phyloP scores from a whole-genome alignment of 106 monocot genomes.

The Posidonia australis region DNA sequence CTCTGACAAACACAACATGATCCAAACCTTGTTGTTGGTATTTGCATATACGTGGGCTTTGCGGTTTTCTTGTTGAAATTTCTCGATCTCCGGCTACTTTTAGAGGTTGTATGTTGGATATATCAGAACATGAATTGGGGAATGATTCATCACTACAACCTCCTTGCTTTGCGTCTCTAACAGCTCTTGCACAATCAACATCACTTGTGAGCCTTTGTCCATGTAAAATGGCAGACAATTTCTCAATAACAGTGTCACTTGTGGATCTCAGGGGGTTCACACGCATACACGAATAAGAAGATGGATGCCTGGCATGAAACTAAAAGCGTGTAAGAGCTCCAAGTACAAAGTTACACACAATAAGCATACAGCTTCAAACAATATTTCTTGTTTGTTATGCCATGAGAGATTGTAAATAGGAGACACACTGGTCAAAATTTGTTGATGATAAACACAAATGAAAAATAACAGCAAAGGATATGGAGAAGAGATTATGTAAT shows the following conservation, averaged over 20 bases:
- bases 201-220: conserved; percentile 9
- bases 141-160: not conserved
- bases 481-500: too few relatives aligned
- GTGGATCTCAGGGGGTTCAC: conserved; percentile 71
- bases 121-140: conserved; percentile 6
- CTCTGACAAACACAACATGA: conserved; percentile 69
- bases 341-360: too few relatives aligned
- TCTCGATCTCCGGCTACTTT: not conserved
- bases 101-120: not conserved
- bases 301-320: conserved; percentile 46
- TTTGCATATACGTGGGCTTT: conserved; percentile 25
- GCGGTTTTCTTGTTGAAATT: not conserved
- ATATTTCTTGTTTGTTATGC: too few relatives aligned
- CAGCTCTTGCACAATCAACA: not conserved
- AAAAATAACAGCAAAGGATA: too few relatives aligned
- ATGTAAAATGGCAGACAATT: conserved; percentile 32
- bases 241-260: conserved; percentile 39
- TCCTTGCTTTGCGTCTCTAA: conserved; percentile 1
- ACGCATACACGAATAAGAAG: conserved; percentile 82
- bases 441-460: too few relatives aligned
- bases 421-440: too few relatives aligned
- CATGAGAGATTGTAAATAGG: too few relatives aligned
- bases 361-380: too few relatives aligned
- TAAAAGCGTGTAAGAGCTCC: not conserved
- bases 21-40: conserved; percentile 56